A percentile compares a stretch with the other conserved stretches of the same genome.
phyloP scores from a whole-genome alignment of 805 yeast genomes.

The Barnettozyma vustinii region DNA sequence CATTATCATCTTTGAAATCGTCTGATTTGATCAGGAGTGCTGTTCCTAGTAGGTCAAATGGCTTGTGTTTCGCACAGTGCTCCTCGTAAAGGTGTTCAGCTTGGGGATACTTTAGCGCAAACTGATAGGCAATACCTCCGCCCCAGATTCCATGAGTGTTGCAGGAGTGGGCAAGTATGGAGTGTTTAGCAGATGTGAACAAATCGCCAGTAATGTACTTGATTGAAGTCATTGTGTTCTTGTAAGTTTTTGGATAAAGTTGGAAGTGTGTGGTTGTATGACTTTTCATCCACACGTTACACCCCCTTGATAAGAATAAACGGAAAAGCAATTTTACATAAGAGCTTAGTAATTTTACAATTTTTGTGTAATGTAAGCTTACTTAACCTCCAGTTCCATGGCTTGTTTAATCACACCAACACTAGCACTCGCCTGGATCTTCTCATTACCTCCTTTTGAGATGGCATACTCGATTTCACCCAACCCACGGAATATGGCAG shows the following conservation, averaged over 20 bases:
- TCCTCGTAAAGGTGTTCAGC: slow-evolving; percentile 45
- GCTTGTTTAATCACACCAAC: slow-evolving; percentile 73
- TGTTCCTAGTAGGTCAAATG: slow-evolving; percentile 46
- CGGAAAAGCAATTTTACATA: neutral
- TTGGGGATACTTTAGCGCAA: slow-evolving; percentile 48
- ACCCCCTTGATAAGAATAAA: too few relatives aligned
- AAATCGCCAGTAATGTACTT: slow-evolving; percentile 54
- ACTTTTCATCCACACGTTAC: neutral
- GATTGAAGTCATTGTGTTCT: slow-evolving; percentile 11
- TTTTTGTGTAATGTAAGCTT: too few relatives aligned
- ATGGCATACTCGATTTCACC: slow-evolving; percentile 90
- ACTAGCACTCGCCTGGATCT: slow-evolving; percentile 83
- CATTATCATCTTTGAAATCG: slow-evolving; percentile 21
- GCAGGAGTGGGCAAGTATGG: slow-evolving; percentile 71
- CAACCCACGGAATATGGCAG: slow-evolving; percentile 60
- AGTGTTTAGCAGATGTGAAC: slow-evolving; percentile 31
- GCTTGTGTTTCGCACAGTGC: slow-evolving; percentile 21
- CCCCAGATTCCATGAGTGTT: slow-evolving; percentile 81
- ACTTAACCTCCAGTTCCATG: slow-evolving; percentile 29
- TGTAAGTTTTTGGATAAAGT: neutral
- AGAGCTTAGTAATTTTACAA: neutral
- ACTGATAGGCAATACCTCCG: slow-evolving; percentile 69
- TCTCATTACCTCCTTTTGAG: slow-evolving; percentile 88
- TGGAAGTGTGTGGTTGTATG: neutral
- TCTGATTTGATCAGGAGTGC: slow-evolving; percentile 39